phyloP scores from a whole-genome alignment of 371 early-diverging fungal species.

The Rhizopus arrhizus region DNA sequence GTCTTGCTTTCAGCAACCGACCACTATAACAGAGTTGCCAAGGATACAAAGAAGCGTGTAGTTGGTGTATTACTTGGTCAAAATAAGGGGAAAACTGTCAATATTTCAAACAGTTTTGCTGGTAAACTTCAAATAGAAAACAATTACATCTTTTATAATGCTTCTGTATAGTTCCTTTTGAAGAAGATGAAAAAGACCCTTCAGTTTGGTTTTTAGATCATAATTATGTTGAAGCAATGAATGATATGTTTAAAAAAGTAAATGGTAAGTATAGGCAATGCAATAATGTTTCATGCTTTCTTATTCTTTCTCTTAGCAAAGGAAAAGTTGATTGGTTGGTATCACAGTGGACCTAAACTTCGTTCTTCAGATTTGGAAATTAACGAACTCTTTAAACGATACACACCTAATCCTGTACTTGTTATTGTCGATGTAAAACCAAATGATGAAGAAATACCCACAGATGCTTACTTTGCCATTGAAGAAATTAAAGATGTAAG shows the following conservation, averaged over 20 bases:
- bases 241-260: constrained; percentile 99
- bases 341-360: constrained; percentile 99
- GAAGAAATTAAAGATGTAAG: constrained; percentile 90
- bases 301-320: constrained; percentile 63
- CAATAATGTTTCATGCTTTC: neutral
- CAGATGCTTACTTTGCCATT: constrained; percentile 94
- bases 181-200: constrained; percentile 98
- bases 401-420: constrained; percentile 93
- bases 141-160: neutral
- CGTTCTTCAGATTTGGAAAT: constrained; percentile 98
- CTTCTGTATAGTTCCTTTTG: constrained; percentile 90
- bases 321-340: constrained; percentile 99
- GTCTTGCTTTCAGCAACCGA: constrained; percentile 98
- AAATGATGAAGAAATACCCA: constrained; percentile 89
- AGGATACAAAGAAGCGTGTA: constrained; percentile 96
- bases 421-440: constrained; percentile 96
- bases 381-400: constrained; percentile 95
- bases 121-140: constrained; percentile 53
- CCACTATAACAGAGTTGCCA: constrained; percentile 98
- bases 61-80: constrained; percentile 99
- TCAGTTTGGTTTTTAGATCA: constrained; percentile 99
- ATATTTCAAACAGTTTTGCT: constrained; percentile 99
- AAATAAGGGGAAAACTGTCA: constrained; percentile 82
- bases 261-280: constrained; percentile 68
- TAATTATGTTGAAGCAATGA: constrained; percentile 99